Evolutionary conservation across 768 basidiomycete genomes (phyloP), one percentile per base, ranked within the genome.

Genomic region (Mycena pura): DNA sequence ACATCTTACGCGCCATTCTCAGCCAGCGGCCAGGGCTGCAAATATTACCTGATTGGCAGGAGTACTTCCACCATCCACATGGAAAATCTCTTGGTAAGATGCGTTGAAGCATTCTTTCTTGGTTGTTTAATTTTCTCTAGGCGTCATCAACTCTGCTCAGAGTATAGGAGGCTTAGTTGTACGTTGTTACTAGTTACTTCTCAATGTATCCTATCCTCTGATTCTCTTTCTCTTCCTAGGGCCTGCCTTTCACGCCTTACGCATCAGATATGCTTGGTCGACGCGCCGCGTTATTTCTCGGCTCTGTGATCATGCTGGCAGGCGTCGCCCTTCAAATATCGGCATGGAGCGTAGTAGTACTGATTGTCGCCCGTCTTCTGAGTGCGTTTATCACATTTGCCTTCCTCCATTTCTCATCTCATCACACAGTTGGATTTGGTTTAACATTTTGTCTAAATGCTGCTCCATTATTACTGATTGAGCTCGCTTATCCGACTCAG

Each of bases 401-500:
- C 19, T 24, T 9, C 24, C 36, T 21, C 22, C 25, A 21, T 60
- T 46, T 47, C 63, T 53, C 49, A 56, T 40, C 22, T 32, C 41
- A 45, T 43, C n/a, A 44, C 57, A 17, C 51, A 89, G 88, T 89
- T 61, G 89, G 89, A 1, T 76, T 87, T 62, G 88, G 88, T 15
- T 78, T 89, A 9, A 78, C 83, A 2, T 85, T 89, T 65, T 86
- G 84, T 52, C 73, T 82, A 31, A 90, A 86, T 64, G 82, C 89
- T 5, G 85, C 85, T 0, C 88, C 88, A 4, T 73, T 89, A 44
- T 74, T 90, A 22, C 79, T 90, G 44, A 84, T 86, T 27, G 89
- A 89, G 70, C 75, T 90, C 13, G 81, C 87, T 6, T 90, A 91
- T 73, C 89, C 89, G 25, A 89, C 89, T 5, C 88, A 90, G 67